Evolutionary conservation across 495 filamentous ascomycete species (phyloP).

Genomic region (Staphylotrichum tortipilum): DNA sequence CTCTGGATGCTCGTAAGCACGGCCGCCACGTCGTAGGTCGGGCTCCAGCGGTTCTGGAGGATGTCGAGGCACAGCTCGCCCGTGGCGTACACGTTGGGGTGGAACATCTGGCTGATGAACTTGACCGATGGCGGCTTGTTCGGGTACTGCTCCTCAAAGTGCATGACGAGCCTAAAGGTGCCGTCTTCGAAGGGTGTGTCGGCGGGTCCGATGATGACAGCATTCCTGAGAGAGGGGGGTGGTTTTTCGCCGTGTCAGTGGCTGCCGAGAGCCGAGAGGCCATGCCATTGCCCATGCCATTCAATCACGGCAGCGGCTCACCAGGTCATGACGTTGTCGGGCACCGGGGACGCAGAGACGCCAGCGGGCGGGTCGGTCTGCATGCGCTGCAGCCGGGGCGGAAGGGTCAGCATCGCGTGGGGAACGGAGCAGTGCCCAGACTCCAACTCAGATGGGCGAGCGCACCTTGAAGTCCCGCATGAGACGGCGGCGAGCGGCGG

Average conservation of each 20-base stretch:
- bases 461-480: slow-evolving; percentile 98
- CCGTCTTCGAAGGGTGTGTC: slow-evolving; percentile 98
- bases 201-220: slow-evolving; percentile 94
- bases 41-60: slow-evolving; percentile 96
- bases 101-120: slow-evolving; percentile 98
- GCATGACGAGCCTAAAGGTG: slow-evolving; percentile 95
- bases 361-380: slow-evolving; percentile 97
- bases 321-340: slow-evolving; percentile 99
- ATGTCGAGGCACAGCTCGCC: slow-evolving; percentile 97
- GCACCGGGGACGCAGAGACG: slow-evolving; percentile 91
- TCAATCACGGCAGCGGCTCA: slow-evolving; percentile 42
- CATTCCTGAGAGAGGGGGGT: slow-evolving; percentile 83
- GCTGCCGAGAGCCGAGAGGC: not conserved
- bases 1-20: slow-evolving; percentile 97
- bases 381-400: slow-evolving; percentile 69
- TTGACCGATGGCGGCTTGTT: slow-evolving; percentile 97
- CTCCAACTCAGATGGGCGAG: no score
- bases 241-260: slow-evolving; percentile 2
- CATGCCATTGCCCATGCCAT: no score
- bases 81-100: slow-evolving; percentile 95
- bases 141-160: slow-evolving; percentile 96
- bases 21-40: slow-evolving; percentile 95
- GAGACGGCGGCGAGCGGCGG: slow-evolving; percentile 82
- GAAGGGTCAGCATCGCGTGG: slow-evolving; percentile 14
- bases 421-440: no score